Evolutionary conservation across 495 filamentous ascomycete species (phyloP), one percentile per base, ranked within the genome.

Genomic region (Jackrogersella minutella): DNA sequence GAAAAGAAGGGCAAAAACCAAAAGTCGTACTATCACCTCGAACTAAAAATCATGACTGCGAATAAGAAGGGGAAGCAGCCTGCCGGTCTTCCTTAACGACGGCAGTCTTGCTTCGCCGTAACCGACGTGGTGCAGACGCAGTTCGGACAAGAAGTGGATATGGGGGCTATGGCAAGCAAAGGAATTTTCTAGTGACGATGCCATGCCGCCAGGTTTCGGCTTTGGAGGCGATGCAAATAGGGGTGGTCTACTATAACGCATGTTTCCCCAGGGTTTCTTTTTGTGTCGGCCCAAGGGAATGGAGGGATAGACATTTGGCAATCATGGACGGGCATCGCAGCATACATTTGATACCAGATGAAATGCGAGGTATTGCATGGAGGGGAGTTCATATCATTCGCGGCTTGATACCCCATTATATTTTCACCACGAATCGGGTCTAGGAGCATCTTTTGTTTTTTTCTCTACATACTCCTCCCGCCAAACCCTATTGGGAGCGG

Each of bases 31-130:
- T 84, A 86, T 43, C 81, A 84, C 0, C 73, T 92, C 17, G 82
- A 89, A 62, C 77, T 90, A 21, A 90, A 90, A 71, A 62, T 90
- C 24, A 80, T 79, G 69, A 87, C 84, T 0, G 77, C 70, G 26
- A 81, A 77, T 19, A 79, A 75, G 40, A 72, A 81, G 39, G 83
- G 80, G 8, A 83, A 81, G 65, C 76, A 70, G 11, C 68, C 70
- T 8, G 76, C 70, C 22, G 70, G 55, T 26, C 14, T 54, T 6
- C 53, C 22, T 54, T 9, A 14, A 16, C 1, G n/a, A 19, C 30
- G 16, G 17, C 13, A 11, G 11, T 22, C 10, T 9, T 22, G 31
- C 19, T 31, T 55, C 11, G 13, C 31, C 21, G 34, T 47, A 52
- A 10, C 44, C 44, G 36, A 58, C 54, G 68, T 66, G 68, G 68